These are phyloP conservation scores for Boletellus ananas DNA, from an alignment of 768 basidiomycete genomes.

Conservation along the genomic window DNA sequence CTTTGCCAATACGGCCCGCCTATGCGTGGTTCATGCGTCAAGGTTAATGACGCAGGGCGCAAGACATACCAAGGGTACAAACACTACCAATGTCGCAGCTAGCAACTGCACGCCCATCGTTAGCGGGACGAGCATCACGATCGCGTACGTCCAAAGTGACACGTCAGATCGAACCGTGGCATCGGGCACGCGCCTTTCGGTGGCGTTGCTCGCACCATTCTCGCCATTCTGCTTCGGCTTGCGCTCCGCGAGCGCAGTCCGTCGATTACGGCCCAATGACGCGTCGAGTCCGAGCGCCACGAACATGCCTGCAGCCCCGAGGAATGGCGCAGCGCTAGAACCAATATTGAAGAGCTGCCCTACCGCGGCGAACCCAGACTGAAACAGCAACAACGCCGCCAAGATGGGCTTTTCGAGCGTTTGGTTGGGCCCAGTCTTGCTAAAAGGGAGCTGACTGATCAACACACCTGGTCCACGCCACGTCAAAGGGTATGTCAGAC, in stretches of 20 bases:
- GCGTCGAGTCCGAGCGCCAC: slow-evolving; percentile 52
- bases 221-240: not conserved
- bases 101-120: slow-evolving; percentile 55
- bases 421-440: slow-evolving; percentile 23
- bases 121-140: slow-evolving; percentile 56
- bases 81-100: slow-evolving; percentile 71
- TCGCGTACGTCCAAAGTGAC: slow-evolving; percentile 58
- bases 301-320: slow-evolving; percentile 57
- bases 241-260: slow-evolving; percentile 10
- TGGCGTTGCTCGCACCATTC: not conserved
- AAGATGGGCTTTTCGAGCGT: slow-evolving; percentile 60
- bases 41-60: slow-evolving; percentile 1
- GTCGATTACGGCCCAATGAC: slow-evolving; percentile 24
- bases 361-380: slow-evolving; percentile 49
- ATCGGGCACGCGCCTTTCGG: not conserved
- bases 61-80: slow-evolving; percentile 73
- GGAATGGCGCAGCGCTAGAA: slow-evolving; percentile 70
- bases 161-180: slow-evolving; percentile 32
- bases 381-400: slow-evolving; percentile 57
- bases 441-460: slow-evolving; percentile 55
- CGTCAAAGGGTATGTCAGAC: not conserved
- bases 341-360: slow-evolving; percentile 70
- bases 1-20: slow-evolving; percentile 80
- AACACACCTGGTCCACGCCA: slow-evolving; percentile 48
- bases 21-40: slow-evolving; percentile 26